Percentiles rank a stretch among this genome's conserved stretches.
phyloP scores from a whole-genome alignment of 768 basidiomycete species.

The Pilatotrama ljubarskyi region DNA sequence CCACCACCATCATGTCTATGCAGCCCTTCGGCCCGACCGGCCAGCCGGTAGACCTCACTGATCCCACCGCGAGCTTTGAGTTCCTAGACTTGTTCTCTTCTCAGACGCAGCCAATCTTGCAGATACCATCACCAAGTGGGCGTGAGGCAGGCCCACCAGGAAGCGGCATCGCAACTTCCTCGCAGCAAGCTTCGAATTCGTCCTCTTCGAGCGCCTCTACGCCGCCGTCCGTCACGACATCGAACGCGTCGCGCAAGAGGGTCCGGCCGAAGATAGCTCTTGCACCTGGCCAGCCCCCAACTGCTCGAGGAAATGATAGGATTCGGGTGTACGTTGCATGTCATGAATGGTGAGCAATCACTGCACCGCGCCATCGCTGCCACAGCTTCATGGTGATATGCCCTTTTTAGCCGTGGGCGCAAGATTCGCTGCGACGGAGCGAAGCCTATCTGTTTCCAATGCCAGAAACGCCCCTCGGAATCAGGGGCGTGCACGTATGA shows the following conservation, averaged over 20 bases:
- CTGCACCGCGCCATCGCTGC: neutral
- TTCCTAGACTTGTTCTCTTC: neutral
- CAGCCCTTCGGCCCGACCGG: too few relatives aligned
- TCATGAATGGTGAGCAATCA: slow-evolving; percentile 58
- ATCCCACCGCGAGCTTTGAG: neutral
- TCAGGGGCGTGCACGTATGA: slow-evolving; percentile 13
- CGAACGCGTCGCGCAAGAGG: slow-evolving; percentile 7
- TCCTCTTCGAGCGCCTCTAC: slow-evolving; percentile 1
- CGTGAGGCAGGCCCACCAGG: neutral
- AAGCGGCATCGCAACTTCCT: neutral
- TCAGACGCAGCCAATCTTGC: neutral
- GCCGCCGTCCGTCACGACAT: neutral
- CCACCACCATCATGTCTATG: too few relatives aligned
- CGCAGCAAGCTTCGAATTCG: neutral
- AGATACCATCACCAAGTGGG: neutral
- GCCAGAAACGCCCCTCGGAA: slow-evolving; percentile 11
- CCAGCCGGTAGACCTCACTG: neutral
- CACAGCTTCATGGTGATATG: neutral
- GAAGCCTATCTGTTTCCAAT: slow-evolving; percentile 15
- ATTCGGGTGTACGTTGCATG: slow-evolving; percentile 79
- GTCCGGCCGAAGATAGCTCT: slow-evolving; percentile 57
- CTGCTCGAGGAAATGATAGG: slow-evolving; percentile 73
- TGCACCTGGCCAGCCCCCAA: slow-evolving; percentile 74
- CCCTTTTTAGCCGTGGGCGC: slow-evolving; percentile 12
- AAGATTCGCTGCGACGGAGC: slow-evolving; percentile 19